Conservation (phyloP, 768 basidiomycete species). For the Pleurotus sapidus region DNA sequence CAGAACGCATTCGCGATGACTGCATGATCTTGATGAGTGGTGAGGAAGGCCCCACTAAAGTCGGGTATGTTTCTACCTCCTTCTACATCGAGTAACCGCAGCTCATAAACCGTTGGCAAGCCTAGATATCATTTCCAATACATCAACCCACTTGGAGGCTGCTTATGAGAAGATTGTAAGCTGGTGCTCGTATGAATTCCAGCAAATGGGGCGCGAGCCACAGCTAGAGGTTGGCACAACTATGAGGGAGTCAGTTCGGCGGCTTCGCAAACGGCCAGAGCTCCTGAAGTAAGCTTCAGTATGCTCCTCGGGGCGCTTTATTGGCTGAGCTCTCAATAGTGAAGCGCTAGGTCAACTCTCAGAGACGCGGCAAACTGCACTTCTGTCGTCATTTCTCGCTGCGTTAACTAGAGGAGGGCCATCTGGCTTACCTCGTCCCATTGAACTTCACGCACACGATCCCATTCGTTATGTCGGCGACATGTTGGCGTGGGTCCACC, state of each 20-base stretch:
- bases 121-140: constrained; percentile 85
- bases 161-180: constrained; percentile 88
- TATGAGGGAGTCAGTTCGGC: constrained; percentile 69
- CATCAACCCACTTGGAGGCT: constrained; percentile 79
- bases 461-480: constrained; percentile 95
- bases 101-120: constrained; percentile 33
- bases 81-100: neutral
- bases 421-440: constrained; percentile 83
- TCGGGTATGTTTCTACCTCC: constrained; percentile 50
- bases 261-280: constrained; percentile 77
- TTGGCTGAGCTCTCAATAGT: constrained; percentile 18
- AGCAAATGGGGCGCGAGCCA: constrained; percentile 70
- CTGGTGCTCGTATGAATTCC: constrained; percentile 84
- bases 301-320: neutral
- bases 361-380: constrained; percentile 75
- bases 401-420: constrained; percentile 89
- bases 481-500: constrained; percentile 99
- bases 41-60: constrained; percentile 73
- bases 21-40: constrained; percentile 86
- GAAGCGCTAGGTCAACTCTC: constrained; percentile 79
- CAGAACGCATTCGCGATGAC: constrained; percentile 77
- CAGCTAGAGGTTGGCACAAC: constrained; percentile 64
- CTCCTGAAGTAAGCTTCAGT: constrained; percentile 57
- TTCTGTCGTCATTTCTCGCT: constrained; percentile 79
- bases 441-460: constrained; percentile 97